These are phyloP conservation scores for Podila minutissima DNA, from an alignment of 192 early-diverging fungal species.

Conservation along the genomic window DNA sequence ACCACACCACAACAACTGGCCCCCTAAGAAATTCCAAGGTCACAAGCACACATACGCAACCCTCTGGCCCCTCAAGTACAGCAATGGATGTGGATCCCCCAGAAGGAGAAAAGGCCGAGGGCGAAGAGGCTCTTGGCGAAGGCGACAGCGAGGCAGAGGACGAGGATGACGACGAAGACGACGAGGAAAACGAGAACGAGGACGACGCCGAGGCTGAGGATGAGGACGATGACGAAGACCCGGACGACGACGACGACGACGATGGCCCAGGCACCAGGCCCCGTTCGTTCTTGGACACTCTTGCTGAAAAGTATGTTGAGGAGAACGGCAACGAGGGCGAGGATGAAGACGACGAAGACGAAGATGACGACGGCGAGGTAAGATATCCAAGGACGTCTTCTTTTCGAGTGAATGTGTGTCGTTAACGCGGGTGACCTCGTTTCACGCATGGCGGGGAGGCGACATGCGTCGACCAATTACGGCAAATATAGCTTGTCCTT, in stretches of 20 bases:
- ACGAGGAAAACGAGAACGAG: slow-evolving; percentile 19
- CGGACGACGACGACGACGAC: slow-evolving; percentile 26
- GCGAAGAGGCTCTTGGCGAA: slow-evolving; percentile 27
- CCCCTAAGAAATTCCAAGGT: slow-evolving; percentile 31
- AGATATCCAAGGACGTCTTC: neutral
- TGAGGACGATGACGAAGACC: slow-evolving; percentile 26
- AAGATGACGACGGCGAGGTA: slow-evolving; percentile 38
- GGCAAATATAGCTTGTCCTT: no score
- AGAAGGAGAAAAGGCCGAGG: slow-evolving; percentile 30
- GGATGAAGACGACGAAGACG: slow-evolving; percentile 18
- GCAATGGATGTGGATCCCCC: slow-evolving; percentile 45
- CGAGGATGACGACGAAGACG: neutral
- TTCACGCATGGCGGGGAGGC: no score
- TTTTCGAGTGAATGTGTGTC: neutral
- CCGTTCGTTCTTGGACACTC: slow-evolving; percentile 18
- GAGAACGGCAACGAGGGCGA: slow-evolving; percentile 19
- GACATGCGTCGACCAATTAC: no score
- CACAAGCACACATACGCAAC: slow-evolving; percentile 6
- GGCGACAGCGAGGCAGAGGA: slow-evolving; percentile 12
- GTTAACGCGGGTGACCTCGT: no score
- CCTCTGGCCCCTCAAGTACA: neutral
- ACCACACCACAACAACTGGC: neutral
- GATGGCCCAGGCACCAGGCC: slow-evolving; percentile 25
- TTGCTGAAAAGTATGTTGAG: slow-evolving; percentile 26
- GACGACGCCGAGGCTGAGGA: slow-evolving; percentile 27